Percentiles rank a stretch among this genome's conserved stretches.
phyloP scores from a whole-genome alignment of 371 early-diverging fungal genomes.

The Saksenaea vasiformis region DNA sequence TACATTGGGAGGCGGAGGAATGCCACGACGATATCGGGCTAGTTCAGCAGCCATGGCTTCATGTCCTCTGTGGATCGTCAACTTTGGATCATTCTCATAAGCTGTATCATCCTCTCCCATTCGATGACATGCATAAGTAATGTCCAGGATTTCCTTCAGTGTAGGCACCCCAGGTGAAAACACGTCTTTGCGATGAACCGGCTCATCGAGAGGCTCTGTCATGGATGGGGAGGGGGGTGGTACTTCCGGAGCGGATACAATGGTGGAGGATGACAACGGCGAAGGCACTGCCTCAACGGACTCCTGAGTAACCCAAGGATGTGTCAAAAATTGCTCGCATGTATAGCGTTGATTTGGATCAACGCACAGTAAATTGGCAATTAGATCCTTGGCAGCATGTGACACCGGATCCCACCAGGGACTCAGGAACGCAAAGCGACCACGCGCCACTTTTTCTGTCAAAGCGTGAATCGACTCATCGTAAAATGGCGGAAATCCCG shows the following conservation, averaged over 20 bases:
- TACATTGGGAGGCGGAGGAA: background rate
- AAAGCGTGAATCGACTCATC: conserved; percentile 77
- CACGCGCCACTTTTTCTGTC: conserved; percentile 77
- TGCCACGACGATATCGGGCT: conserved; percentile 6
- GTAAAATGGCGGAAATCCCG: conserved; percentile 92
- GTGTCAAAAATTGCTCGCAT: conserved; percentile 77
- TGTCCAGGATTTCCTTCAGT: conserved; percentile 63
- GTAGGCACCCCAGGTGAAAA: conserved; percentile 51
- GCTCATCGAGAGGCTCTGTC: conserved; percentile 16
- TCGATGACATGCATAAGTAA: conserved; percentile 61
- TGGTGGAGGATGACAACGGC: background rate
- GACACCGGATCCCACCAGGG: conserved; percentile 93
- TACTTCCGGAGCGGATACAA: conserved; percentile 15
- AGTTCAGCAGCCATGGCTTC: background rate
- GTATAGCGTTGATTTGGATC: conserved; percentile 84
- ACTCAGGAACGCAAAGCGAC: conserved; percentile 72
- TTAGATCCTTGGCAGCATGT: conserved; percentile 73
- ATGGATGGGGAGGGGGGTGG: conserved; percentile 28
- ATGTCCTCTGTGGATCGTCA: background rate
- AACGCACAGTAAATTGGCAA: conserved; percentile 80
- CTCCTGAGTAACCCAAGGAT: conserved; percentile 71
- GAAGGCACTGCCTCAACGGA: background rate
- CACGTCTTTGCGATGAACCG: conserved; percentile 21
- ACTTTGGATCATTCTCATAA: background rate
- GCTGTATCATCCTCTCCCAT: conserved; percentile 57